Conservation (phyloP, 768 basidiomycete genomes). For the Pseudohyphozyma bogoriensis region DNA sequence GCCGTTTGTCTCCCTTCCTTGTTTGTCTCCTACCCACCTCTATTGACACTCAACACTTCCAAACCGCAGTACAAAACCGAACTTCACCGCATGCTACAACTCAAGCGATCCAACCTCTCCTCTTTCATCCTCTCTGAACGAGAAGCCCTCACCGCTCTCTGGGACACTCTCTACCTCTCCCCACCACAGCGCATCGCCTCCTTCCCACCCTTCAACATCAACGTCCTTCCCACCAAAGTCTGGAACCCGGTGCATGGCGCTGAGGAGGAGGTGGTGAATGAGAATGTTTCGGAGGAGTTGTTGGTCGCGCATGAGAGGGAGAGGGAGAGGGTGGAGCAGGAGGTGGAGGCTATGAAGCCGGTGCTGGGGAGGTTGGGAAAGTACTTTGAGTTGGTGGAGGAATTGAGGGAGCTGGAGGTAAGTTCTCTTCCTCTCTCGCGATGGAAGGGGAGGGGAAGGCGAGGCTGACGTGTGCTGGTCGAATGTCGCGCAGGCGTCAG, state of each 20-base stretch:
- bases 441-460: too few species aligned
- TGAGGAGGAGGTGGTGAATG: conserved; percentile 18
- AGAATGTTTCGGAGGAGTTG: conserved; percentile 27
- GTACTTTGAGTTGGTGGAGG: conserved; percentile 82
- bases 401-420: conserved; percentile 72
- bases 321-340: conserved; percentile 72
- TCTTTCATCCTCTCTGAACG: conserved; percentile 73
- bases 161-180: conserved; percentile 69
- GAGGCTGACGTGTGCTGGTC: too few species aligned
- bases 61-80: conserved; percentile 68
- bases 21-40: neutral
- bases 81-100: conserved; percentile 74
- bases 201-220: conserved; percentile 73
- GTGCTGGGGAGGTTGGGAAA: conserved; percentile 66
- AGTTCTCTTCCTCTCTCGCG: conserved; percentile 5
- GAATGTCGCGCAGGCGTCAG: conserved; percentile 48
- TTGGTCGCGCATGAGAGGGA: conserved; percentile 83
- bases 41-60: neutral
- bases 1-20: conserved; percentile 42
- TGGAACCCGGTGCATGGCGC: conserved; percentile 2
- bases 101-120: conserved; percentile 79
- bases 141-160: conserved; percentile 65
- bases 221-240: conserved; percentile 10
- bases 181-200: conserved; percentile 55
- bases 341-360: conserved; percentile 64